phyloP scores from a whole-genome alignment of 2,329 filamentous ascomycete species.

The Arthroderma sp. region DNA sequence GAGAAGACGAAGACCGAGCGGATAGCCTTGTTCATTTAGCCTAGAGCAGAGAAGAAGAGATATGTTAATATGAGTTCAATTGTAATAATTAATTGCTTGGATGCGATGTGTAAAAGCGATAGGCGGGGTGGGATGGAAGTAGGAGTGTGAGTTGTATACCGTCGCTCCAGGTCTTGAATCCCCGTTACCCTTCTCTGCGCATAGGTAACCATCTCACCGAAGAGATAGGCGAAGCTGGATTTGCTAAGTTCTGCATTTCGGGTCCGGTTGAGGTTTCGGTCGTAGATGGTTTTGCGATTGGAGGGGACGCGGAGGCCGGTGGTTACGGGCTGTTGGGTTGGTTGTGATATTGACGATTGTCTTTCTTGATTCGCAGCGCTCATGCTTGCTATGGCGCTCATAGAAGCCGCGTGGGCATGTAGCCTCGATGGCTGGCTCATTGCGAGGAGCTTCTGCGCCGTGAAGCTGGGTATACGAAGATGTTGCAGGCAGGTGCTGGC shows the following conservation, averaged over 20 bases:
- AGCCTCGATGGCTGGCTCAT: slow-evolving; percentile 6
- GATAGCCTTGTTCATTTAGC: slow-evolving; percentile 81
- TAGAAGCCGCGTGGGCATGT: slow-evolving; percentile 10
- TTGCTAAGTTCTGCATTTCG: slow-evolving; percentile 82
- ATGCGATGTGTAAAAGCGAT: not conserved
- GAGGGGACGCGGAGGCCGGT: slow-evolving; percentile 69
- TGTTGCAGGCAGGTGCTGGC: not conserved
- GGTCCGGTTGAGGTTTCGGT: slow-evolving; percentile 81
- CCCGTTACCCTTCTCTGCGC: slow-evolving; percentile 82
- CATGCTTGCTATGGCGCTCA: slow-evolving; percentile 6
- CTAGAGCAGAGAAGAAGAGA: slow-evolving; percentile 31
- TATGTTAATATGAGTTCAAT: not conserved
- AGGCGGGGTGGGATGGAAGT: not conserved
- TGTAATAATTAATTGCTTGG: not conserved
- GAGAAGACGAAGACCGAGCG: slow-evolving; percentile 83
- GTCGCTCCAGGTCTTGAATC: slow-evolving; percentile 84
- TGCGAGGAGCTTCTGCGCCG: not conserved
- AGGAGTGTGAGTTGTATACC: slow-evolving; percentile 38
- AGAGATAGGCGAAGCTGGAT: slow-evolving; percentile 88
- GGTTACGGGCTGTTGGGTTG: slow-evolving; percentile 16
- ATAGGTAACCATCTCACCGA: slow-evolving; percentile 92
- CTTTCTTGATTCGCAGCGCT: not conserved
- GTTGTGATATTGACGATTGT: slow-evolving; percentile 1
- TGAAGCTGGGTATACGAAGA: not conserved
- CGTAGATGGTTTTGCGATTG: slow-evolving; percentile 95